Percentiles rank a stretch among this genome's conserved stretches.
Evolutionary conservation across 2,329 filamentous ascomycete species (phyloP).

Genomic region (Neofusicoccum cordaticola): DNA sequence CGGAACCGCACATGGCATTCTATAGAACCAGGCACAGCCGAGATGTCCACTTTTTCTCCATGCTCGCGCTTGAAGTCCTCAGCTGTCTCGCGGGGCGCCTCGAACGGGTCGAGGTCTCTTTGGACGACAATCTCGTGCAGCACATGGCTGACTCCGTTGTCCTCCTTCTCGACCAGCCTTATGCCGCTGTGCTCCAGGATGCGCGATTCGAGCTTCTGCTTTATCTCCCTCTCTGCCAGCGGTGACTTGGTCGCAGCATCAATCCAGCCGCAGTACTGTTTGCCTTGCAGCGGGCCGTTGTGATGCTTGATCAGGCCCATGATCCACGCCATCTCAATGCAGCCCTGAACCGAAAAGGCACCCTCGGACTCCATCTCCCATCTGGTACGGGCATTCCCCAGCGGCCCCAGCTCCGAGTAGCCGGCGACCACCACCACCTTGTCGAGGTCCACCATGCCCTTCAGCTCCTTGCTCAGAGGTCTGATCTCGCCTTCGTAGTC

Average conservation of each 20-base stretch:
- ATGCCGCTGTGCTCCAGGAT: constrained; percentile 36
- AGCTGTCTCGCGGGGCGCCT: constrained; percentile 30
- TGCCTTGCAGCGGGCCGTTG: constrained; percentile 58
- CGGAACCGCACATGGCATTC: constrained; percentile 24
- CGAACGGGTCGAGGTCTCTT: constrained; percentile 35
- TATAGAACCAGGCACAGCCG: background rate
- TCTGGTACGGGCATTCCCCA: constrained; percentile 83
- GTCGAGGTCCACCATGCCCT: constrained; percentile 41
- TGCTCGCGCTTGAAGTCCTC: constrained; percentile 31
- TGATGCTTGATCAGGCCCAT: constrained; percentile 91
- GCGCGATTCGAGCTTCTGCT: constrained; percentile 28
- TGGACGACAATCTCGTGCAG: constrained; percentile 36
- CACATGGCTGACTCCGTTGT: constrained; percentile 22
- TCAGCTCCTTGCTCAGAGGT: constrained; percentile 23
- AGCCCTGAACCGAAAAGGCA: constrained; percentile 82
- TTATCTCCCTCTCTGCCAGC: constrained; percentile 31
- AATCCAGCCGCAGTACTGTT: constrained; percentile 26
- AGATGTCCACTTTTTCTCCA: constrained; percentile 31
- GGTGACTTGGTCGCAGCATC: constrained; percentile 27
- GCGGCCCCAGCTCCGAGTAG: constrained; percentile 54
- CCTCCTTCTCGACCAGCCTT: constrained; percentile 28
- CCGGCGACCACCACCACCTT: constrained; percentile 40
- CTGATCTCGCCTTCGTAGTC: constrained; percentile 25
- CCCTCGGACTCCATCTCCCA: constrained; percentile 91
- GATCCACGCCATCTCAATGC: constrained; percentile 90